Conservation (phyloP, 2,329 filamentous ascomycete genomes). For the Epichloe gansuensis region DNA sequence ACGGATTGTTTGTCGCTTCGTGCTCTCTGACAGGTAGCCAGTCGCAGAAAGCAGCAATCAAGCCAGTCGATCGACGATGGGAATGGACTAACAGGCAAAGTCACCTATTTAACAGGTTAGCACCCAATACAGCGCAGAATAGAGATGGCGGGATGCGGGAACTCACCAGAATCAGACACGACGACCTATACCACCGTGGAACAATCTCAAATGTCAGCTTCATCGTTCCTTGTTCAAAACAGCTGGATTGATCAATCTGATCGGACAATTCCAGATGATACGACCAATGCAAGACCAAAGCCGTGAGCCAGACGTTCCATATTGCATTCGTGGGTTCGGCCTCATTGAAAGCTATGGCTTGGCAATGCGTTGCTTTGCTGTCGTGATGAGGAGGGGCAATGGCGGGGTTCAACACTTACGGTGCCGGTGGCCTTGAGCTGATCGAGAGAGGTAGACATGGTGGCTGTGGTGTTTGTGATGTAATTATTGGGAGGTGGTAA, state of each 20-base stretch:
- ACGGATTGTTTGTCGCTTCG: too few relatives aligned
- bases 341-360: neutral
- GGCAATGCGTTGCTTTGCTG: neutral
- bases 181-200: conserved; percentile 50
- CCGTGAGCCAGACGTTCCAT: neutral
- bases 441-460: conserved; percentile 82
- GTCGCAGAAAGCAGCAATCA: neutral
- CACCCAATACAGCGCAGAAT: conserved; percentile 7
- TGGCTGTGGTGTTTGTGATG: conserved; percentile 6
- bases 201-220: conserved; percentile 14
- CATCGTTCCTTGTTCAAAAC: neutral
- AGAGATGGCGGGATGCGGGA: conserved; percentile 16
- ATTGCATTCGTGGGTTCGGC: neutral
- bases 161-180: conserved; percentile 89
- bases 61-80: neutral
- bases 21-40: neutral
- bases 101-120: conserved; percentile 42
- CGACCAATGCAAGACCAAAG: neutral
- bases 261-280: neutral
- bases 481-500: neutral
- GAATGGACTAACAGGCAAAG: conserved; percentile 54
- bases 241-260: neutral
- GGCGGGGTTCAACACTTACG: conserved; percentile 44
- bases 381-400: conserved; percentile 17
- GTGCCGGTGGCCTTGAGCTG: conserved; percentile 96